Evolutionary conservation across 495 filamentous ascomycete genomes (phyloP).

Genomic region (Lasiosphaeria miniovina): DNA sequence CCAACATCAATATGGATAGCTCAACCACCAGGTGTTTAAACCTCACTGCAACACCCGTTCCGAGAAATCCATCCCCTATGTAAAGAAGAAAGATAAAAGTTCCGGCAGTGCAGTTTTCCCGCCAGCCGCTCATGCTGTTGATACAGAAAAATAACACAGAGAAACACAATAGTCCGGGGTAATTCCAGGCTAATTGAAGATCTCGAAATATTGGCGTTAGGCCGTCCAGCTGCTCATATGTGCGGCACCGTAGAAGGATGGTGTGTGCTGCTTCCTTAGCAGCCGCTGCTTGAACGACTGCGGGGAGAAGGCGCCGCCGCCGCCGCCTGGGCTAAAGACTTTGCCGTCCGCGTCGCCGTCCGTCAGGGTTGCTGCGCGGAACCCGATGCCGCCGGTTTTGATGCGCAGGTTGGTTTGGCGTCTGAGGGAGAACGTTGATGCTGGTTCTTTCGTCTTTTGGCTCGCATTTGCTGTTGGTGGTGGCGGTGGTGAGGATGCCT

Average conservation of each 20-base stretch:
- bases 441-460: neutral
- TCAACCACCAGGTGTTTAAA: too few relatives aligned
- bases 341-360: neutral
- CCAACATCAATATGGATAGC: too few relatives aligned
- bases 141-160: too few relatives aligned
- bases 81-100: too few relatives aligned
- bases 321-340: neutral
- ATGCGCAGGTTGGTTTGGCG: constrained; percentile 18
- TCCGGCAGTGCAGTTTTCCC: too few relatives aligned
- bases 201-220: neutral
- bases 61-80: too few relatives aligned
- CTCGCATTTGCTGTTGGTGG: neutral
- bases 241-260: neutral
- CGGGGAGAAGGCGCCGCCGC: constrained; percentile 21
- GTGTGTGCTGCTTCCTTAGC: constrained; percentile 11
- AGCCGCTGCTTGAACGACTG: constrained; percentile 29
- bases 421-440: neutral
- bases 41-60: too few relatives aligned
- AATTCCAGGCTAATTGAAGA: neutral
- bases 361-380: neutral
- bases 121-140: too few relatives aligned
- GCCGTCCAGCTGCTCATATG: neutral
- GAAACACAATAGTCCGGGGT: too few relatives aligned
- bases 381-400: constrained; percentile 10
- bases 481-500: neutral